A percentile compares a stretch with the other conserved stretches of the same genome.
Evolutionary conservation across 352 stramenopile species (phyloP).

Genomic region (Blastocystis sp.): DNA sequence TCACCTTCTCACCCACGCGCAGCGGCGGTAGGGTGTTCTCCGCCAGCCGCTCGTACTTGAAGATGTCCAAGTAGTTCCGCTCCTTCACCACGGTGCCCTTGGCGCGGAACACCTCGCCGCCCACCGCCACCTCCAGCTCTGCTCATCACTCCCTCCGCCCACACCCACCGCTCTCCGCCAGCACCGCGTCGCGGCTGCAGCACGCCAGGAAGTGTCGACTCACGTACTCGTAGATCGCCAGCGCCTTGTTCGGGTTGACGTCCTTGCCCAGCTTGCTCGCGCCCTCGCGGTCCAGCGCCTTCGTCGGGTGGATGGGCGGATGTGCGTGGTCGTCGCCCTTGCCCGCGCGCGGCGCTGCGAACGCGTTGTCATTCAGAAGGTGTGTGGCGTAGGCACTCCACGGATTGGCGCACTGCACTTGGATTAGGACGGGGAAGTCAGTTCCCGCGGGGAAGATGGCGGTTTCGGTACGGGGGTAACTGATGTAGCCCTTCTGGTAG

Average conservation of each 20-base stretch:
- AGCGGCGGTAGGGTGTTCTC: slow-evolving; percentile 77
- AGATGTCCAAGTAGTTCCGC: slow-evolving; percentile 89
- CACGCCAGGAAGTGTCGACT: slow-evolving; percentile 95
- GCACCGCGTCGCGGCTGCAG: slow-evolving; percentile 85
- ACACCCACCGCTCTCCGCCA: slow-evolving; percentile 36
- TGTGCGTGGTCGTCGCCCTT: slow-evolving; percentile 92
- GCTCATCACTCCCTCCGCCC: background rate
- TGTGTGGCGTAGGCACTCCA: slow-evolving; percentile 80
- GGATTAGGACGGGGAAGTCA: slow-evolving; percentile 81
- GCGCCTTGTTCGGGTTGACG: slow-evolving; percentile 78
- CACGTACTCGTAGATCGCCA: slow-evolving; percentile 94
- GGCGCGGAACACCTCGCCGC: slow-evolving; percentile 81
- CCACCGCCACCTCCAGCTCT: slow-evolving; percentile 73
- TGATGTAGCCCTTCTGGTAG: slow-evolving; percentile 94
- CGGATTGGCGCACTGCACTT: slow-evolving; percentile 77
- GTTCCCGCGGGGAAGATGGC: slow-evolving; percentile 91
- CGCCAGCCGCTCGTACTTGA: slow-evolving; percentile 88
- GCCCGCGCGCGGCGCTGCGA: slow-evolving; percentile 81
- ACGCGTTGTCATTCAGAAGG: slow-evolving; percentile 77
- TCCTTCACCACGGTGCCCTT: slow-evolving; percentile 84
- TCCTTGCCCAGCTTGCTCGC: slow-evolving; percentile 67
- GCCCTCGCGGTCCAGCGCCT: slow-evolving; percentile 79
- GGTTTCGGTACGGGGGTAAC: slow-evolving; percentile 98
- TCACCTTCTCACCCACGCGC: slow-evolving; percentile 49
- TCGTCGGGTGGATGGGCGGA: slow-evolving; percentile 96